Base-by-base conservation (phyloP, 2,329 filamentous ascomycete genomes). In the Alternaria incomplexa region DNA sequence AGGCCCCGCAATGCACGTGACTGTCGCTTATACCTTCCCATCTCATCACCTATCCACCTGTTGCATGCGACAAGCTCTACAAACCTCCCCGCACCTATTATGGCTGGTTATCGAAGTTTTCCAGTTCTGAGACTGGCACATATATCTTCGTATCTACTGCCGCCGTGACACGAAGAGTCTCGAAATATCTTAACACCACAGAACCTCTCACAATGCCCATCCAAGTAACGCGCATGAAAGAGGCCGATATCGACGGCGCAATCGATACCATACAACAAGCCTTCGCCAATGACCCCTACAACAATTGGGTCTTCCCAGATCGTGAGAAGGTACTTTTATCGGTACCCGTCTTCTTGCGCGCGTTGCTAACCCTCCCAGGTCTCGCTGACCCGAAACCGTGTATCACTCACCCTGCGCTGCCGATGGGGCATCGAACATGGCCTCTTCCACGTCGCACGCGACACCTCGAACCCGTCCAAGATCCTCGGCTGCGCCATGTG, bases 401-500 rank as follows among this genome's bases (percentile, higher is more conserved):
- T 85, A 30, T 91, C 89, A 13, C 83, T 92, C 15, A 85, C 83
- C 2, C 86, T 90, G 2, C 86, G 91, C 56, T 91, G 90, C 79
- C 82, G 83, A 66, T 92, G 90, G 88, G 90, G 90, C 25, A 90
- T 93, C 76, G 84, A 85, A 56, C 88, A 90, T 73, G 89, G 86
- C 56, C 85, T 91, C 40, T 91, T 92, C 80, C 87, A 90, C 68
- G 88, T 92, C 62, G 89, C 89, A 10, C 91, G 89, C 77, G 87
- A 90, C 70, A 80, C 83, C 5, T 81, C 83, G 0, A 73, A 73
- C 6, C 77, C 78, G 15, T 64, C 77, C 54, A 85, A 86, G 61
- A 85, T 92, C 36, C 84, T 92, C 26, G 91, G 91, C 10, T 88
- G 91, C 23, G 88, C 89, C 61, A 92, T 91, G 86, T 93, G 91